phyloP scores from a whole-genome alignment of 2,329 filamentous ascomycete genomes.

The Chaetomium strumarium region DNA sequence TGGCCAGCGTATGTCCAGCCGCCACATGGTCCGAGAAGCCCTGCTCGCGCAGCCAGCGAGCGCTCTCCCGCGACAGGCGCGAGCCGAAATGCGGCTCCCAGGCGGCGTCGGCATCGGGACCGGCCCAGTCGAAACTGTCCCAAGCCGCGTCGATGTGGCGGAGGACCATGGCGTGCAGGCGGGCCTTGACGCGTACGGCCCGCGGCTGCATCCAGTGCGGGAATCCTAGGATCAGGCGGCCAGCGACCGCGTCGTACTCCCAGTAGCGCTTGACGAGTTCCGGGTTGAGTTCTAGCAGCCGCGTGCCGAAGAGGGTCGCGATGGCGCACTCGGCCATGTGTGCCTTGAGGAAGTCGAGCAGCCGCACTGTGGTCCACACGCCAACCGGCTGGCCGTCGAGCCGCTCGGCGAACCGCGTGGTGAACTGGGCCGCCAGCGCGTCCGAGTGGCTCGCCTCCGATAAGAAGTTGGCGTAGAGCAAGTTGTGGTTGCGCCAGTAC shows the following conservation, averaged over 20 bases:
- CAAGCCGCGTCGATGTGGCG: background rate
- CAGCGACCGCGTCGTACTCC: background rate
- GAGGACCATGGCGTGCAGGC: background rate
- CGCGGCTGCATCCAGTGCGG: background rate
- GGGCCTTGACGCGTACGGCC: background rate
- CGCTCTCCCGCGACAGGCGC: background rate
- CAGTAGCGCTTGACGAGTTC: background rate
- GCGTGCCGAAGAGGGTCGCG: background rate
- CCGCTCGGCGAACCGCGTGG: background rate
- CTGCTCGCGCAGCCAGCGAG: background rate
- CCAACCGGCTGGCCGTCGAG: background rate
- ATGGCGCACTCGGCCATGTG: background rate
- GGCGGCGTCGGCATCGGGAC: background rate
- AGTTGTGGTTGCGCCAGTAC: background rate
- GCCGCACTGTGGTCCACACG: background rate
- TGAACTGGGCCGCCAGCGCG: background rate
- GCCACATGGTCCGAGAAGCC: too few relatives aligned
- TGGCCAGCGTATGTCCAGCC: too few relatives aligned
- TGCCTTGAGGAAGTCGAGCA: background rate
- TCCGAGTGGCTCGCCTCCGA: background rate
- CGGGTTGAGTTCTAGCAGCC: background rate
- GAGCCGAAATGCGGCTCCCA: slow-evolving; percentile 12
- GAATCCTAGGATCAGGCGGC: background rate
- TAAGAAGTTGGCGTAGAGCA: background rate
- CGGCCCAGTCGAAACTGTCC: slow-evolving; percentile 6